Evolutionary conservation across 2,329 filamentous ascomycete species (phyloP).

Genomic region (Talaromyces islandicus): DNA sequence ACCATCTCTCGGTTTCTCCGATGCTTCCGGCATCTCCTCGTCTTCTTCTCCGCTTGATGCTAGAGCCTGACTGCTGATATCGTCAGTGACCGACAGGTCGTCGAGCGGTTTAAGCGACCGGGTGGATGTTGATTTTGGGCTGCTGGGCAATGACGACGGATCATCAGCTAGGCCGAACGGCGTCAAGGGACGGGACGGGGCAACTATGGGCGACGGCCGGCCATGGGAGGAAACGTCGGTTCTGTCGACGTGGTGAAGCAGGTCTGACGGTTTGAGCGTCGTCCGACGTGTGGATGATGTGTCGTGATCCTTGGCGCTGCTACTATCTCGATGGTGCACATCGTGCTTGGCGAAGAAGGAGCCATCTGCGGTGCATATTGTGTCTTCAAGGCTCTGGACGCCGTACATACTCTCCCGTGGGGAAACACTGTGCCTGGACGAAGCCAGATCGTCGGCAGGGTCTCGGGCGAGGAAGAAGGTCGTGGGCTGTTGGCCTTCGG

Average conservation of each 20-base stretch:
- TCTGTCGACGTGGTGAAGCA: conserved; percentile 12
- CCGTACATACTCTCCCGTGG: conserved; percentile 3
- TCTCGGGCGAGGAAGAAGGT: conserved; percentile 56
- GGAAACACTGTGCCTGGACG: background rate
- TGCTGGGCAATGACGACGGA: conserved; percentile 49
- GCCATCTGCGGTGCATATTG: conserved; percentile 5
- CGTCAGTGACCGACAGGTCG: conserved; percentile 50
- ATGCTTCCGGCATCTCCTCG: conserved; percentile 12
- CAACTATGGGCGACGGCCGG: conserved; percentile 18
- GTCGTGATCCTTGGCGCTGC: conserved; percentile 17
- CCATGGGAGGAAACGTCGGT: conserved; percentile 13
- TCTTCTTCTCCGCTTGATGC: conserved; percentile 53
- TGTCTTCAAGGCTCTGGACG: conserved; percentile 12
- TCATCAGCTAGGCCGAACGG: conserved; percentile 39
- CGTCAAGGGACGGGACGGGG: conserved; percentile 36
- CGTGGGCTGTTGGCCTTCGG: conserved; percentile 40
- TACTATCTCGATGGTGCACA: conserved; percentile 12
- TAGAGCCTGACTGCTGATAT: conserved; percentile 50
- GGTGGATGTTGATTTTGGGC: conserved; percentile 55
- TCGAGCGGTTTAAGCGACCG: conserved; percentile 55
- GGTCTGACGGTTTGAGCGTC: conserved; percentile 23
- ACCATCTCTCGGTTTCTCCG: conserved; percentile 19
- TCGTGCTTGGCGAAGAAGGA: conserved; percentile 1
- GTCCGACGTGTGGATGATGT: conserved; percentile 24
- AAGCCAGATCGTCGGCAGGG: background rate